Conservation (phyloP, 331 rosid genomes). For the Cydonia oblonga region DNA sequence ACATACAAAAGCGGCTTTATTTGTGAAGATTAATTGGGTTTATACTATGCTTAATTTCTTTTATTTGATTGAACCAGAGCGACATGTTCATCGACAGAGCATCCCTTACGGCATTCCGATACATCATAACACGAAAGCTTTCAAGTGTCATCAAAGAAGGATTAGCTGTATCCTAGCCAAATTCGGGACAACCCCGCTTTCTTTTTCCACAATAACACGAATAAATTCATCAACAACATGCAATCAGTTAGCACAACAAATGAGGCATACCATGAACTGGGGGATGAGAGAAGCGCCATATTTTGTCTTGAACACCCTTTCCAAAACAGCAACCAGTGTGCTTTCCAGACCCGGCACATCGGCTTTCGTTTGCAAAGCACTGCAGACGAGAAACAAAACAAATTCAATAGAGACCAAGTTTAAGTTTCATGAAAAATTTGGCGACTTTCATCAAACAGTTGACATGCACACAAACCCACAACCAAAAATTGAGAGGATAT, state of each 20-base stretch:
- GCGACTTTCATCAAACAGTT: not conserved
- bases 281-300: conserved; percentile 90
- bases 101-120: not conserved
- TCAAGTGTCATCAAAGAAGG: not conserved
- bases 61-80: not conserved
- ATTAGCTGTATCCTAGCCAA: not conserved
- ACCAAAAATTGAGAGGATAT: not conserved
- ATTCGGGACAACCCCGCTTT: not conserved
- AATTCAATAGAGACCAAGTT: not conserved
- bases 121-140: not conserved
- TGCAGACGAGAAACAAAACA: conserved; percentile 13
- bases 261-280: conserved; percentile 49
- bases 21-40: not conserved
- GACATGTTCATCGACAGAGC: not conserved
- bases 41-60: not conserved
- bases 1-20: not conserved
- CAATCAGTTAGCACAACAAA: not conserved
- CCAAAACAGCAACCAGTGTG: conserved; percentile 55
- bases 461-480: not conserved
- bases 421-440: not conserved
- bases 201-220: not conserved
- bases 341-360: conserved; percentile 60
- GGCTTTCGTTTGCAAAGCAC: conserved; percentile 65
- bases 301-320: conserved; percentile 70
- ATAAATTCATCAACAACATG: not conserved